Percentiles rank a stretch among this genome's conserved stretches.
Conservation (phyloP, 768 basidiomycete genomes). For the Suillus spraguei region DNA sequence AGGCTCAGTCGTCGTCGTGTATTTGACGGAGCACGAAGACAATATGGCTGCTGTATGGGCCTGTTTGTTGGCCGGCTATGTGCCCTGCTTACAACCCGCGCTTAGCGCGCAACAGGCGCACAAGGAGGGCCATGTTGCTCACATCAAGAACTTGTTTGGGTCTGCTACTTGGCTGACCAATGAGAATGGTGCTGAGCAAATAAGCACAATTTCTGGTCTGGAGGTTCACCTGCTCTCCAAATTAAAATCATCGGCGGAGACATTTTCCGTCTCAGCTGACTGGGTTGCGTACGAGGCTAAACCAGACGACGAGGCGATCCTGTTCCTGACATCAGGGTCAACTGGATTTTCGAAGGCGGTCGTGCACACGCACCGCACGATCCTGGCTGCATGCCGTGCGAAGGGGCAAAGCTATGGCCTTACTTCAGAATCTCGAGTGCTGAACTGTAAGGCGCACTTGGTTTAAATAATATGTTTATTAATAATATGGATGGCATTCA, state of each 20-base stretch:
- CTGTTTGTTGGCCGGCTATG: too few relatives aligned
- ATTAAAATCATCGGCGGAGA: slow-evolving; percentile 19
- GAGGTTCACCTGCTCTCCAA: slow-evolving; percentile 29
- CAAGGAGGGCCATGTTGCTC: slow-evolving; percentile 30
- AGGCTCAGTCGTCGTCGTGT: too few relatives aligned
- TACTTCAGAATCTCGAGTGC: slow-evolving; percentile 34
- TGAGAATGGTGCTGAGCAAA: slow-evolving; percentile 29
- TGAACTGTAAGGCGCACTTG: slow-evolving; percentile 39
- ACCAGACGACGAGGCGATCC: slow-evolving; percentile 33
- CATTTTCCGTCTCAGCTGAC: slow-evolving; percentile 8
- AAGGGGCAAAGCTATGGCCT: slow-evolving; percentile 39
- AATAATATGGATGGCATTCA: slow-evolving; percentile 7
- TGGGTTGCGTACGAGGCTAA: slow-evolving; percentile 23
- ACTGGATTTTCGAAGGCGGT: slow-evolving; percentile 49
- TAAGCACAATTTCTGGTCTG: slow-evolving; percentile 25
- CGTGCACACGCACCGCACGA: slow-evolving; percentile 40
- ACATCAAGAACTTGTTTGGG: slow-evolving; percentile 31
- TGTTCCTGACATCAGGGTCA: slow-evolving; percentile 45
- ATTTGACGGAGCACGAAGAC: too few relatives aligned
- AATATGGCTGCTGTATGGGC: too few relatives aligned
- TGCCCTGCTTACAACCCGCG: slow-evolving; percentile 23
- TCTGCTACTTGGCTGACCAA: slow-evolving; percentile 35
- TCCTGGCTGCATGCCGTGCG: slow-evolving; percentile 36
- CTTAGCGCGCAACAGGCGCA: slow-evolving; percentile 35
- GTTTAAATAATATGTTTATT: not conserved